Percentiles rank a stretch among this genome's conserved stretches.
These are phyloP conservation scores for Ophiostoma sp. DNA, from an alignment of 2,329 filamentous ascomycete genomes.

Conservation along the genomic window DNA sequence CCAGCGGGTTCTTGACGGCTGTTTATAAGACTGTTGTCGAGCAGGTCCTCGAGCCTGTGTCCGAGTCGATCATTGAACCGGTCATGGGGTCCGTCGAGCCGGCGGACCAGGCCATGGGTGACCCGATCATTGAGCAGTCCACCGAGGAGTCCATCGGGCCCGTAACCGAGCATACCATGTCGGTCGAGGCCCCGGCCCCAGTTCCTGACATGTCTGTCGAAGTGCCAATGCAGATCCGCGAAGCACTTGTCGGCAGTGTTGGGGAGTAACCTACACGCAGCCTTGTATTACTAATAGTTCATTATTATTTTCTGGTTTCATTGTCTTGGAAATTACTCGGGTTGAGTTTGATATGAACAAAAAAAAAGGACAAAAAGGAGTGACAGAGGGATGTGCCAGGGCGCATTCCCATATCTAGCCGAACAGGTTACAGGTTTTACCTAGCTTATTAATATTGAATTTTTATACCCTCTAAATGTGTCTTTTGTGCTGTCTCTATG, in stretches of 20 bases:
- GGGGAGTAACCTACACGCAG: neutral
- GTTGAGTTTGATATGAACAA: neutral
- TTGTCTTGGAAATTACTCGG: neutral
- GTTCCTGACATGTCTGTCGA: neutral
- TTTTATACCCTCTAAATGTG: neutral
- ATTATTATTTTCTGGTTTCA: neutral
- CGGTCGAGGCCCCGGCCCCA: neutral
- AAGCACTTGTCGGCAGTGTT: neutral
- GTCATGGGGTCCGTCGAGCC: neutral
- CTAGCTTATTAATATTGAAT: neutral
- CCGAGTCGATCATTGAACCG: neutral
- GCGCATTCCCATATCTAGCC: neutral
- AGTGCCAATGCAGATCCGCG: slow-evolving; percentile 13
- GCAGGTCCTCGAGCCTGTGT: neutral
- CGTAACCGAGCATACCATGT: neutral
- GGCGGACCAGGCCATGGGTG: neutral
- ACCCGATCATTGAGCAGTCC: neutral
- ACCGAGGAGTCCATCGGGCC: neutral
- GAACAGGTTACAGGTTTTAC: neutral
- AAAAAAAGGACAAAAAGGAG: neutral
- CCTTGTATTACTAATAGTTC: neutral
- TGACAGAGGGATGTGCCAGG: slow-evolving; percentile 3
- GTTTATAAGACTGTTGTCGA: slow-evolving; percentile 18
- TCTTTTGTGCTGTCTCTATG: neutral
- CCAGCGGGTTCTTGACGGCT: slow-evolving; percentile 37